Evolutionary conservation across 768 basidiomycete species (phyloP).

Genomic region (Mycena latifolia): DNA sequence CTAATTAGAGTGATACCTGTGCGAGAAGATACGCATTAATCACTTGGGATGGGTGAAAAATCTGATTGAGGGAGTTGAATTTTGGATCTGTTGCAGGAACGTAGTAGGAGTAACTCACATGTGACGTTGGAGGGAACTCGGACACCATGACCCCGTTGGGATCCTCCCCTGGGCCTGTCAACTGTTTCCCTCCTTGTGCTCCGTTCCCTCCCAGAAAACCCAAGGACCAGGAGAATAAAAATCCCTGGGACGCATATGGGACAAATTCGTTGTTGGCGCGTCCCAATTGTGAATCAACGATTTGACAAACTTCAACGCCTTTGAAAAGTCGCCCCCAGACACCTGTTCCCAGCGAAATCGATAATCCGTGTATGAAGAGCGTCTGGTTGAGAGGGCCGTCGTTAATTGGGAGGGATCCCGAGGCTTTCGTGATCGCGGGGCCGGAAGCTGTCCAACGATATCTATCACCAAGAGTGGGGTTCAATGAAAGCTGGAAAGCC

Average conservation of each 20-base stretch:
- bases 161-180: not conserved
- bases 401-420: not conserved
- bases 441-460: not conserved
- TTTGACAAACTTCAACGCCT: not conserved
- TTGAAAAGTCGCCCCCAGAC: slow-evolving; percentile 4
- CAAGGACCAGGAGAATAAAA: not conserved
- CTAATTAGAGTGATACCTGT: not conserved
- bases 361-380: slow-evolving; percentile 5
- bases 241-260: not conserved
- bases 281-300: slow-evolving; percentile 1
- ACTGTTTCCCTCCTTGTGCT: not conserved
- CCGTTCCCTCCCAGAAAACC: slow-evolving; percentile 2
- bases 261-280: not conserved
- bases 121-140: not conserved
- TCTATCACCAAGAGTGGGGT: not conserved
- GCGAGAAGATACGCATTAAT: slow-evolving; percentile 8
- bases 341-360: slow-evolving; percentile 1
- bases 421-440: not conserved
- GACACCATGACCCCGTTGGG: not conserved
- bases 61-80: not conserved
- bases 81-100: not conserved
- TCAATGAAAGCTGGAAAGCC: not conserved
- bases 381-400: slow-evolving; percentile 3
- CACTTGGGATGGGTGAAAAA: slow-evolving; percentile 5
- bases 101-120: not conserved